Percentiles rank a stretch among this genome's conserved stretches.
Evolutionary conservation across 345 rosid species (phyloP).

Genomic region (Linum usitatissimum): DNA sequence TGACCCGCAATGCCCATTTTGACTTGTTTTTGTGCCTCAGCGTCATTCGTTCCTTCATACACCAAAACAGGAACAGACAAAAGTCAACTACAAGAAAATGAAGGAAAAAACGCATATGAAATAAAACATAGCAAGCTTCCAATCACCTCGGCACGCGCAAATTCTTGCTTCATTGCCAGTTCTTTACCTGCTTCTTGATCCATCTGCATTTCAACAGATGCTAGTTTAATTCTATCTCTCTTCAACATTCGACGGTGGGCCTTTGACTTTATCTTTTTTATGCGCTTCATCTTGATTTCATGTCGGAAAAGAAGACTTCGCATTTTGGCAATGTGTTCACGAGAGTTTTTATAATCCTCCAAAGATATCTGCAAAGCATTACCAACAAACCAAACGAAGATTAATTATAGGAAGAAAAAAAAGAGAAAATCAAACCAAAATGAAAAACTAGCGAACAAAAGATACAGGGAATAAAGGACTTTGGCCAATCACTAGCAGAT

Average conservation of each 20-base stretch:
- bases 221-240: slow-evolving; percentile 48
- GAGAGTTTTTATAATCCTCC: slow-evolving; percentile 56
- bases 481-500: not conserved
- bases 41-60: slow-evolving; percentile 68
- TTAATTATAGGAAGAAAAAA: not conserved
- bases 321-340: slow-evolving; percentile 64
- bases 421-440: not conserved
- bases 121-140: not conserved
- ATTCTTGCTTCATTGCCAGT: slow-evolving; percentile 64
- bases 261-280: slow-evolving; percentile 88
- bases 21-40: slow-evolving; percentile 71
- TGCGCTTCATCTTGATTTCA: slow-evolving; percentile 67
- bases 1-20: slow-evolving; percentile 70
- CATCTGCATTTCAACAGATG: slow-evolving; percentile 37
- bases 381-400: slow-evolving; percentile 12
- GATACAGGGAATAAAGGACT: not conserved
- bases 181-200: slow-evolving; percentile 85
- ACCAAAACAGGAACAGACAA: slow-evolving; percentile 5
- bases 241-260: slow-evolving; percentile 65
- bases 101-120: too few species aligned
- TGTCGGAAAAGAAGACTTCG: slow-evolving; percentile 83
- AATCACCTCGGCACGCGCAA: slow-evolving; percentile 70
- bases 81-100: too few species aligned
- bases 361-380: slow-evolving; percentile 47
- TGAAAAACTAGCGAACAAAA: not conserved